Evolutionary conservation across 768 basidiomycete genomes (phyloP).

Genomic region (Coprinellus micaceus): DNA sequence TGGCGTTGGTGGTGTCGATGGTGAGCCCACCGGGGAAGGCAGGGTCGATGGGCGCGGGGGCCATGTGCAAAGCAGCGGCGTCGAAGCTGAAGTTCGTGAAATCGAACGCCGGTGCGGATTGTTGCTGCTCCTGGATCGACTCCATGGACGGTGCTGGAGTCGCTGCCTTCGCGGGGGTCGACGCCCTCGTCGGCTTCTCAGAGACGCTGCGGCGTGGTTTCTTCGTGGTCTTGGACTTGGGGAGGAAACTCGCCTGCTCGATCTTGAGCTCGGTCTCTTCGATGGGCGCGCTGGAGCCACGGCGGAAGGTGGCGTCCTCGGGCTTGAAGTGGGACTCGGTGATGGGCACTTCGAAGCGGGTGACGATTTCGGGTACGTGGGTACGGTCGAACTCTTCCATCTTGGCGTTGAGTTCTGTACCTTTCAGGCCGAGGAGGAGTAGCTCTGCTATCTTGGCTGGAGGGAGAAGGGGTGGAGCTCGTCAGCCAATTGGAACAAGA

Average conservation of each 20-base stretch:
- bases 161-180: no score
- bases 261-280: constrained; percentile 35
- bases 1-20: no score
- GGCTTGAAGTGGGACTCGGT: no score
- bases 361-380: constrained; percentile 60
- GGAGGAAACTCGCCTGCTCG: constrained; percentile 31
- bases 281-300: constrained; percentile 61
- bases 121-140: no score
- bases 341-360: constrained; percentile 74
- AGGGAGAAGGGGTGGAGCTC: no score
- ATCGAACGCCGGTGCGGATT: no score
- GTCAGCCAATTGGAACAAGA: no score
- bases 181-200: constrained; percentile 29
- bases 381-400: constrained; percentile 60
- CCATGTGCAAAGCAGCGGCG: no score
- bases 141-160: no score
- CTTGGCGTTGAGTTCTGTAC: constrained; percentile 50
- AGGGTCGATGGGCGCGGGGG: no score
- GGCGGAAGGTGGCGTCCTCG: constrained; percentile 60
- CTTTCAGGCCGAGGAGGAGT: constrained; percentile 61
- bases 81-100: no score
- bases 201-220: constrained; percentile 34
- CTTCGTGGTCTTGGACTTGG: constrained; percentile 17
- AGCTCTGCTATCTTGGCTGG: constrained; percentile 69
- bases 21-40: no score